Conservation (phyloP, 78 protist genomes). For the Isochrysis galbana region DNA sequence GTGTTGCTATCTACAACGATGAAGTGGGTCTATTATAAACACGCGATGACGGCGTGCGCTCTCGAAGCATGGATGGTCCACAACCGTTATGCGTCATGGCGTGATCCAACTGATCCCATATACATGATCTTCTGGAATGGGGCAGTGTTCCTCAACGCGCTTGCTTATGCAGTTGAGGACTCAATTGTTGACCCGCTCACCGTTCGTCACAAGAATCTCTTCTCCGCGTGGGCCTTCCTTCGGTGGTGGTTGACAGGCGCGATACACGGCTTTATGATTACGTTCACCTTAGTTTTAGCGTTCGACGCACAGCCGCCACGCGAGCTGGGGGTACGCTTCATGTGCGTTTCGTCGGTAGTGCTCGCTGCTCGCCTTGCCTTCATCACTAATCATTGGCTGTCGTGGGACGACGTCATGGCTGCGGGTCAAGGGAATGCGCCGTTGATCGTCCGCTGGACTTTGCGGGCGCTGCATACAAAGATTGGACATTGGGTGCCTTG, state of each 20-base stretch:
- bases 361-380: background rate
- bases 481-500: background rate
- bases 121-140: background rate
- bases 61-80: constrained; percentile 4
- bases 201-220: background rate
- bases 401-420: background rate
- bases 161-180: background rate
- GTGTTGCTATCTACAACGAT: background rate
- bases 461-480: background rate
- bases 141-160: background rate
- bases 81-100: background rate
- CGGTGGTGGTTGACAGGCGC: background rate
- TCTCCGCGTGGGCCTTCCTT: background rate
- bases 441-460: background rate
- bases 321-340: background rate
- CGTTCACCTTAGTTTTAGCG: background rate
- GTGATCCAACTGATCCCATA: background rate
- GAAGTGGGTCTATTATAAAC: background rate
- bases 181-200: background rate
- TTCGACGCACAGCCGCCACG: background rate
- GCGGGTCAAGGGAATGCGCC: background rate
- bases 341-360: background rate
- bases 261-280: background rate
- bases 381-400: background rate
- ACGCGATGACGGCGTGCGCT: constrained; percentile 3